Conservation (phyloP, 352 stramenopile species). For the Globisporangium nunn region DNA sequence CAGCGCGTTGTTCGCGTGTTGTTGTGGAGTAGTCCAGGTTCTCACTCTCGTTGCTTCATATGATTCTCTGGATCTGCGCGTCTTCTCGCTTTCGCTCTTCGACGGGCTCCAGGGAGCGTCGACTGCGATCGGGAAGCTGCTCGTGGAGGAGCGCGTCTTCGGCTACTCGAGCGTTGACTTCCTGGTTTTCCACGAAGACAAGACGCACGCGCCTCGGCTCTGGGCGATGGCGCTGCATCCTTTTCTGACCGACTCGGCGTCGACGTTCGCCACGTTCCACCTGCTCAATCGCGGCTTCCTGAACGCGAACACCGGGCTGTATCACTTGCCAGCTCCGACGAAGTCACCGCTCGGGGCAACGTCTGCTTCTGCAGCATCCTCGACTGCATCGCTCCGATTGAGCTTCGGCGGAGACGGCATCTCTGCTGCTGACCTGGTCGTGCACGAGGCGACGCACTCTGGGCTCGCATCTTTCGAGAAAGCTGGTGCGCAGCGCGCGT, state of each 20-base stretch:
- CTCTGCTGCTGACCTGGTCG: conserved; percentile 11
- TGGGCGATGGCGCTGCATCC: conserved; percentile 74
- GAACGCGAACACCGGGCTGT: conserved; percentile 27
- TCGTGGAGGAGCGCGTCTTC: conserved; percentile 37
- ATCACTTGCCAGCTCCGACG: conserved; percentile 21
- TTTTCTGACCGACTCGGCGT: conserved; percentile 69
- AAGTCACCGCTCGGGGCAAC: background rate
- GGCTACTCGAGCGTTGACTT: conserved; percentile 84
- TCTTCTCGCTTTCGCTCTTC: background rate
- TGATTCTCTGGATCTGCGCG: no score
- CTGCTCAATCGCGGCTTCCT: conserved; percentile 41
- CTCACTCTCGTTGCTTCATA: no score
- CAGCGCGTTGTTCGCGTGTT: no score
- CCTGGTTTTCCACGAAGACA: conserved; percentile 60
- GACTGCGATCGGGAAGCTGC: conserved; percentile 41
- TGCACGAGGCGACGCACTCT: conserved; percentile 25
- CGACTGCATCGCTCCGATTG: background rate
- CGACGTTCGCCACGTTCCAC: conserved; percentile 66
- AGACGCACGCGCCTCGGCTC: conserved; percentile 35
- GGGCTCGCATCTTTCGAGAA: conserved; percentile 10
- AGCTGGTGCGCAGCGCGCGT: conserved; percentile 31
- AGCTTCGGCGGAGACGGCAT: background rate
- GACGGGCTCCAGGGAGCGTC: conserved; percentile 23
- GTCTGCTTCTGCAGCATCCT: no score
- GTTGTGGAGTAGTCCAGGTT: no score